Conservation (phyloP, 352 stramenopile species). For the Pythium periplocum region DNA sequence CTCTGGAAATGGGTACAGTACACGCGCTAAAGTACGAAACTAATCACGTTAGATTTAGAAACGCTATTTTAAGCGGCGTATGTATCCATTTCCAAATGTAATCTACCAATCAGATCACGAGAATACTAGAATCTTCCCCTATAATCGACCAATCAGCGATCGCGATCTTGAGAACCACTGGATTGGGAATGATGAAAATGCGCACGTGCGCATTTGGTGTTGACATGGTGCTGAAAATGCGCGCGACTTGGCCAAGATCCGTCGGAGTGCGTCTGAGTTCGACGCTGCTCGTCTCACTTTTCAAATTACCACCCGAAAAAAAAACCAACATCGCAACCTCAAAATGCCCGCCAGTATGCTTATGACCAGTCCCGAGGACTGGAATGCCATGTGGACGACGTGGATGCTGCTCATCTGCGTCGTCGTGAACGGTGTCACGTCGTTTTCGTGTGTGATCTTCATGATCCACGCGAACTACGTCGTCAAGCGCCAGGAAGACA, state of each 20-base stretch:
- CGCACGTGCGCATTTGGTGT: background rate
- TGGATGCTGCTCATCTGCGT: conserved; percentile 25
- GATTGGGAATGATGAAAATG: conserved; percentile 6
- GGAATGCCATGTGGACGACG: conserved; percentile 10
- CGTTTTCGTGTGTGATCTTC: conserved; percentile 19
- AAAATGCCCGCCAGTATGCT: too few relatives aligned
- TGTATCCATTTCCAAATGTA: conserved; percentile 2
- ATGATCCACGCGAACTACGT: conserved; percentile 18
- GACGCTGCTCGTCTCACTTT: conserved; percentile 8
- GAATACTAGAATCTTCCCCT: conserved; percentile 13
- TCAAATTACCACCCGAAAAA: conserved; percentile 23
- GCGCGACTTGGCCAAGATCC: background rate
- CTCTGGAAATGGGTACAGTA: too few relatives aligned
- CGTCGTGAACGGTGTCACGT: conserved; percentile 14
- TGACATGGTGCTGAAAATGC: background rate
- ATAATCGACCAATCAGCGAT: conserved; percentile 16
- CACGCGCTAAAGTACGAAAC: too few relatives aligned
- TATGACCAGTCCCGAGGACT: too few relatives aligned
- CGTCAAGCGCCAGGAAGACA: background rate
- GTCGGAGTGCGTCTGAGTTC: too few relatives aligned
- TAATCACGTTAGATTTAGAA: too few relatives aligned
- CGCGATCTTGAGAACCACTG: conserved; percentile 11
- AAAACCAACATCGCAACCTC: conserved; percentile 8
- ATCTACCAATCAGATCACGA: conserved; percentile 22
- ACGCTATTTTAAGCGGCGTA: too few relatives aligned